phyloP scores from a whole-genome alignment of 768 basidiomycete genomes.

The Daedaleopsis sinensis region DNA sequence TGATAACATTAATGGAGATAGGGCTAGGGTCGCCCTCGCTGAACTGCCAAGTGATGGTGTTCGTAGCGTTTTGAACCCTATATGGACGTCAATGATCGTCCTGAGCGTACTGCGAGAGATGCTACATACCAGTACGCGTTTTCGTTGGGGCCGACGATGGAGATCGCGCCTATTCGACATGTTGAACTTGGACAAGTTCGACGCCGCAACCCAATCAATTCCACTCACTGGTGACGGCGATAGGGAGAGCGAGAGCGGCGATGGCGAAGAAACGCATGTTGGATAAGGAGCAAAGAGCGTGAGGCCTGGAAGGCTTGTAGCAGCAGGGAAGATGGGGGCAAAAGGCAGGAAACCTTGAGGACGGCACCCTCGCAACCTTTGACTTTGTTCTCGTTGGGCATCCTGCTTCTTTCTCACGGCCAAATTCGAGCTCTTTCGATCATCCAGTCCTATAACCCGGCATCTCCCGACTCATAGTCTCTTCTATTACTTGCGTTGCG shows the following conservation, averaged over 20 bases:
- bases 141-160: slow-evolving; percentile 34
- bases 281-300: slow-evolving; percentile 10
- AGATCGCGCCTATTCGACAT: slow-evolving; percentile 30
- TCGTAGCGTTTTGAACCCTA: slow-evolving; percentile 40
- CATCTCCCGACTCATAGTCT: background rate
- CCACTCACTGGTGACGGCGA: slow-evolving; percentile 28
- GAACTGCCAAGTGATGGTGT: slow-evolving; percentile 39
- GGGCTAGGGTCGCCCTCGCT: slow-evolving; percentile 35
- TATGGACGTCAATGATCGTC: background rate
- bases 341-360: slow-evolving; percentile 22
- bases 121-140: slow-evolving; percentile 35
- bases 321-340: slow-evolving; percentile 18
- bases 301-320: slow-evolving; percentile 16
- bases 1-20: slow-evolving; percentile 38
- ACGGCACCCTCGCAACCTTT: slow-evolving; percentile 11
- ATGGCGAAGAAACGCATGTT: slow-evolving; percentile 32
- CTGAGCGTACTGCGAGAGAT: too few relatives aligned
- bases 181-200: background rate
- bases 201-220: background rate
- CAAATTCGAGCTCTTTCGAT: too few relatives aligned
- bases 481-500: too few relatives aligned
- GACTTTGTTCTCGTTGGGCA: slow-evolving; percentile 3
- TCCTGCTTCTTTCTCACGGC: slow-evolving; percentile 16
- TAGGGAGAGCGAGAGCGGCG: slow-evolving; percentile 31
- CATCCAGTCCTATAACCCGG: too few relatives aligned